Percentiles rank a stretch among this genome's conserved stretches.
These are phyloP conservation scores for Coniella lustricola DNA, from an alignment of 2,329 filamentous ascomycete genomes.

Conservation along the genomic window DNA sequence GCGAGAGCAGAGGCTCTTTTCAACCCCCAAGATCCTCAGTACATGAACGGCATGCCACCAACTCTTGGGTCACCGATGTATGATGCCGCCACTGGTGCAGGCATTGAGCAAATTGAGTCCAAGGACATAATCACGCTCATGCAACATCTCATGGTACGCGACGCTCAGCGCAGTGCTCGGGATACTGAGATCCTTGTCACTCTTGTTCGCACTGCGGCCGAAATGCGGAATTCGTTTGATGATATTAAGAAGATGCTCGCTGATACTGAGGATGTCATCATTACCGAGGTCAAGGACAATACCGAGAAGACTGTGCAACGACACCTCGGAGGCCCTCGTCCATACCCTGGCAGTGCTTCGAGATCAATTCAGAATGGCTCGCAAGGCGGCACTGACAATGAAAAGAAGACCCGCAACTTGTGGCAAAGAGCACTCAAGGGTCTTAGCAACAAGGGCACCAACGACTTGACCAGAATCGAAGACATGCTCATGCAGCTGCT, in stretches of 20 bases:
- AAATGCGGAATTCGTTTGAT: conserved; percentile 95
- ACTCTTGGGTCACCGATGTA: conserved; percentile 86
- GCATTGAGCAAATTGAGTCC: conserved; percentile 86
- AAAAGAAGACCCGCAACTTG: conserved; percentile 79
- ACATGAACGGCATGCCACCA: conserved; percentile 84
- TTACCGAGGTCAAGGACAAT: conserved; percentile 78
- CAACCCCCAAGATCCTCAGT: conserved; percentile 50
- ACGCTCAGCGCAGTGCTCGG: conserved; percentile 90
- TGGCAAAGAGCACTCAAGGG: conserved; percentile 91
- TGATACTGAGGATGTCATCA: conserved; percentile 82
- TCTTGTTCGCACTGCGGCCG: conserved; percentile 84
- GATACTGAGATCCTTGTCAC: conserved; percentile 96
- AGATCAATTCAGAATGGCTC: conserved; percentile 53
- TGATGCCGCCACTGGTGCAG: conserved; percentile 78
- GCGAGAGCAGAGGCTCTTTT: conserved; percentile 60
- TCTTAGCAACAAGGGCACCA: conserved; percentile 77
- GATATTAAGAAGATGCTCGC: conserved; percentile 90
- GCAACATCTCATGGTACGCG: conserved; percentile 96
- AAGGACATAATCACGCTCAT: conserved; percentile 96
- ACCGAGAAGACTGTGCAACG: conserved; percentile 80
- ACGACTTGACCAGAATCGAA: conserved; percentile 82
- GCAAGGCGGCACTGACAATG: conserved; percentile 51
- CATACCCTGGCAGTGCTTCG: conserved; percentile 61
- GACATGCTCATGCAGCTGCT: conserved; percentile 89
- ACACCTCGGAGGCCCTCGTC: conserved; percentile 77